Percentiles rank a stretch among this genome's conserved stretches.
phyloP scores from a whole-genome alignment of 768 basidiomycete species.

The Collybia sp. region DNA sequence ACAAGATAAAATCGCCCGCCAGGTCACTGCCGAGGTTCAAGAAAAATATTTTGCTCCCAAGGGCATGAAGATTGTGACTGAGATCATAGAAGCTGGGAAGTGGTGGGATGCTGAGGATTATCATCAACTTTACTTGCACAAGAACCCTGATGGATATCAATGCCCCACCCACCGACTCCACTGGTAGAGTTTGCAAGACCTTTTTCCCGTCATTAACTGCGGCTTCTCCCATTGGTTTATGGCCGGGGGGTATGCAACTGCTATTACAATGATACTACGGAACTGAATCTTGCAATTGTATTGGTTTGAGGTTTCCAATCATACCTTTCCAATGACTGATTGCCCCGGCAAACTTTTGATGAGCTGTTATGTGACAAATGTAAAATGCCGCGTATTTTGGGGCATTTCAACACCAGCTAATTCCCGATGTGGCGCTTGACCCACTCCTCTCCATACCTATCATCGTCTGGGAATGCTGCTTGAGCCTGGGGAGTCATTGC shows the following conservation, averaged over 20 bases:
- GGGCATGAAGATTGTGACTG: slow-evolving; percentile 72
- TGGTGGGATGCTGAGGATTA: slow-evolving; percentile 88
- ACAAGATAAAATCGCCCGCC: slow-evolving; percentile 66
- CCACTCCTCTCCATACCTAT: slow-evolving; percentile 30
- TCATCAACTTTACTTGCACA: slow-evolving; percentile 78
- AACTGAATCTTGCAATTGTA: no score
- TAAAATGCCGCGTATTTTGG: slow-evolving; percentile 7
- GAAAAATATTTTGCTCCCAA: slow-evolving; percentile 75
- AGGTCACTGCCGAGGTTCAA: slow-evolving; percentile 80
- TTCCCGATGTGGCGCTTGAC: slow-evolving; percentile 13
- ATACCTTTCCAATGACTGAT: no score
- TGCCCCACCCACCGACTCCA: slow-evolving; percentile 85
- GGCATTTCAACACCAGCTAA: slow-evolving; percentile 3
- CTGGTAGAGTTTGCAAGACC: slow-evolving; percentile 44
- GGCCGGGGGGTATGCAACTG: no score
- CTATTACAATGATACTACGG: no score
- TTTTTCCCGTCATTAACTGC: no score
- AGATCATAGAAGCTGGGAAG: slow-evolving; percentile 58
- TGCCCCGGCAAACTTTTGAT: no score
- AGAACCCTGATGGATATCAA: slow-evolving; percentile 87
- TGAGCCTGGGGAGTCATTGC: slow-evolving; percentile 36
- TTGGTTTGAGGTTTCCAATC: no score
- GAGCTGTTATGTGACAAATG: no score
- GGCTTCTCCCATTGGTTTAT: no score
- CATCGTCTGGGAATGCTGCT: slow-evolving; percentile 43